Percentiles rank a stretch among this genome's conserved stretches.
phyloP scores from a whole-genome alignment of 495 filamentous ascomycete genomes.

The Haplographium delicatum region DNA sequence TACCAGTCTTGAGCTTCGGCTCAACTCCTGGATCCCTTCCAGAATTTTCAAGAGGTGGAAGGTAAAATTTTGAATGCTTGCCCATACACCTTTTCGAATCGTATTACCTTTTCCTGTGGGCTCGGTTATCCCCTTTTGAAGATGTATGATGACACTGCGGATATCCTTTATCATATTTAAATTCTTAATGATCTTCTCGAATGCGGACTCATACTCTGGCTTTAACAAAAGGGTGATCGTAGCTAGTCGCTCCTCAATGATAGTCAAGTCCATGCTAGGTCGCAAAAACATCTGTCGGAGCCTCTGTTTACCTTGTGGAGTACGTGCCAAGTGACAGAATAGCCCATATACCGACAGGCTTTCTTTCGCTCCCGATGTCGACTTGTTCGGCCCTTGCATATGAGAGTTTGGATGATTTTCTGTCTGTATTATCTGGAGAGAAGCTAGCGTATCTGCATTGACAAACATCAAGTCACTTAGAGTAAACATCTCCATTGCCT shows the following conservation, averaged over 20 bases:
- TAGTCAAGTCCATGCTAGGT: slow-evolving; percentile 60
- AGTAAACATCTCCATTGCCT: slow-evolving; percentile 69
- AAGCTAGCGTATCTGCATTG: slow-evolving; percentile 70
- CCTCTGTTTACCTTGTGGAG: slow-evolving; percentile 71
- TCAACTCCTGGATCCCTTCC: slow-evolving; percentile 57
- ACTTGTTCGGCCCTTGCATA: slow-evolving; percentile 67
- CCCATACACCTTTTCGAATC: slow-evolving; percentile 68
- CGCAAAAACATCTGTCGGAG: slow-evolving; percentile 82
- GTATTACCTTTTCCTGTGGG: slow-evolving; percentile 49
- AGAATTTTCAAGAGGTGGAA: slow-evolving; percentile 61
- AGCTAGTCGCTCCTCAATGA: slow-evolving; percentile 71
- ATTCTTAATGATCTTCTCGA: slow-evolving; percentile 54
- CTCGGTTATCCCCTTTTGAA: slow-evolving; percentile 70
- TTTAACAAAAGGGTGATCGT: slow-evolving; percentile 64
- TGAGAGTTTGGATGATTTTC: slow-evolving; percentile 83
- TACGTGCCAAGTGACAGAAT: slow-evolving; percentile 71
- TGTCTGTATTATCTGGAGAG: slow-evolving; percentile 80
- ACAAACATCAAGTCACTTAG: slow-evolving; percentile 79
- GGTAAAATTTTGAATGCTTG: slow-evolving; percentile 47
- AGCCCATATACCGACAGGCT: slow-evolving; percentile 85
- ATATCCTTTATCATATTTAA: slow-evolving; percentile 78
- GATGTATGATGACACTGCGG: slow-evolving; percentile 59
- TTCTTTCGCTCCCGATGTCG: slow-evolving; percentile 71
- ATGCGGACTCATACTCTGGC: slow-evolving; percentile 56
- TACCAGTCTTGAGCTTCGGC: slow-evolving; percentile 45